Evolutionary conservation across 2,329 filamentous ascomycete species (phyloP), one percentile per base, ranked within the genome.

Genomic region (Colletotrichum tropicale): DNA sequence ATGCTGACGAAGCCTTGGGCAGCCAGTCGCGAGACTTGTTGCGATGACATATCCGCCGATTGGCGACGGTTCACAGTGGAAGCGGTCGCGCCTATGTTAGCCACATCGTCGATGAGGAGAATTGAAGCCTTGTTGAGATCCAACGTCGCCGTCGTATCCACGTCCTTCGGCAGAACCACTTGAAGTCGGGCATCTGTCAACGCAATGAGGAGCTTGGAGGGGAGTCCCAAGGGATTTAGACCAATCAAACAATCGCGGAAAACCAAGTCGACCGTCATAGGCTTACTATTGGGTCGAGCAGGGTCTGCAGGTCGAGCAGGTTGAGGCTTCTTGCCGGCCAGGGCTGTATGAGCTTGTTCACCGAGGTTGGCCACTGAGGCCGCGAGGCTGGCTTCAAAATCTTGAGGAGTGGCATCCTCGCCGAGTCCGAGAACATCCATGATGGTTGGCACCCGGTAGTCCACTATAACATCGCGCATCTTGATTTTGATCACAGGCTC

Each of bases 401-500:
- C 94, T 76, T 96, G 92, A 0, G 91, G 89, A 1, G 92, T 93
- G 6, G 91, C 89, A 78, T 94, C 91, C 18, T 93, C 91, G 16
- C 89, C 88, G 3, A 98, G 88, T 0, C 92, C 93, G 8, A 98
- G 89, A 7, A 98, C 84, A 68, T 95, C 95, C 88, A 98, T 93
- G 1, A 98, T 84, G 0, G 94, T 95, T 0, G 95, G 91, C 6
- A 98, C 94, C 18, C 94, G 93, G 83, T 99, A 99, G 82, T 99
- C 98, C n/a, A 95, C 84, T 75, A 92, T 93, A 6, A 98, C 79
- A 76, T 98, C 96, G 83, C 94, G 94, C 56, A 98, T 86, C 82
- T 98, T 98, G 74, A 98, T 84, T 82, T 98, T 98, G 78, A 98
- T 88, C 8, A 95, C 93, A 0, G 98, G 96, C 78, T 98, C 96